A percentile compares a stretch with the other conserved stretches of the same genome.
Evolutionary conservation across 306 rosid species (phyloP).

Genomic region (Acacia confusa): DNA sequence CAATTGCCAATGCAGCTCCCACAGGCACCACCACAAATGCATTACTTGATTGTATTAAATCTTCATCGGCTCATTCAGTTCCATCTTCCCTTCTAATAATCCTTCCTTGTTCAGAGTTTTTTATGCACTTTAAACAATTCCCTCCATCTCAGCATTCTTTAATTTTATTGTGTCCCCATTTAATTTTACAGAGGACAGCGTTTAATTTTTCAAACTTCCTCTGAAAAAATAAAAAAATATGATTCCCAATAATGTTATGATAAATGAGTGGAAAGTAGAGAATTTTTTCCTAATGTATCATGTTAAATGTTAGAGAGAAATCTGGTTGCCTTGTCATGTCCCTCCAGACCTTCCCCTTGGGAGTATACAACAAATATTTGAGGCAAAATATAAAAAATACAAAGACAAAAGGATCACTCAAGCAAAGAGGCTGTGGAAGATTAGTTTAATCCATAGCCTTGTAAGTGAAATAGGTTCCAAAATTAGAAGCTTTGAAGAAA

Average conservation of each 20-base stretch:
- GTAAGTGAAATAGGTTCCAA: no score
- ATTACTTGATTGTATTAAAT: constrained; percentile 53
- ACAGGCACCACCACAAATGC: constrained; percentile 90
- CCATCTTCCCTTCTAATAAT: background rate
- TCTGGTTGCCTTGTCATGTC: no score
- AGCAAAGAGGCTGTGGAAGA: no score
- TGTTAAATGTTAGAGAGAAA: no score
- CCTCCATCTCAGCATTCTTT: background rate
- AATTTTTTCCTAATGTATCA: no score
- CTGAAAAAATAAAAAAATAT: background rate
- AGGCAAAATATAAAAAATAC: no score
- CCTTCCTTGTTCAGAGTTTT: background rate
- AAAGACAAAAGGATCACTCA: no score
- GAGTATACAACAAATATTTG: no score
- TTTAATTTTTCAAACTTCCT: background rate
- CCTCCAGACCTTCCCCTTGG: no score
- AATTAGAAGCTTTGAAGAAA: no score
- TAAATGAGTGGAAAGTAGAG: no score
- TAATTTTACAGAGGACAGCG: background rate
- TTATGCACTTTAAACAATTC: background rate
- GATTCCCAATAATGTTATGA: background rate
- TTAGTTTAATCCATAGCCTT: no score
- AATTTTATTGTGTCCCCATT: background rate
- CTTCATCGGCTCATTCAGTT: constrained; percentile 47
- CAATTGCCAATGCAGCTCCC: constrained; percentile 95